Conservation (phyloP, 2,329 filamentous ascomycete species). For the Fusarium piperis region DNA sequence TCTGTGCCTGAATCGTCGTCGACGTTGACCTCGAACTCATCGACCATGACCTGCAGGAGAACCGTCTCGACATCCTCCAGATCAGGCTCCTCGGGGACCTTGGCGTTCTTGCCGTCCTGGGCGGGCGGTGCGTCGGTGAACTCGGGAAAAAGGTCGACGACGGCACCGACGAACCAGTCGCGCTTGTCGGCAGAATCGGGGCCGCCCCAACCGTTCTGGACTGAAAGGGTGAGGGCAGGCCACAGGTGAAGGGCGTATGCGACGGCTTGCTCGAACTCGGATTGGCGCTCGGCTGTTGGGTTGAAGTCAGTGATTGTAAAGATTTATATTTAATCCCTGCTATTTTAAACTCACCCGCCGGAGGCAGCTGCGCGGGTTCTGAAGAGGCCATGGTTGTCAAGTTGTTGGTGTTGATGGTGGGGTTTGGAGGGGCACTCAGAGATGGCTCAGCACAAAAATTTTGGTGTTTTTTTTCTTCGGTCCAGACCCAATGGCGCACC, state of each 20-base stretch:
- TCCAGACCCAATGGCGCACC: constrained; percentile 5
- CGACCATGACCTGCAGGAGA: constrained; percentile 88
- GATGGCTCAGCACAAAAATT: constrained; percentile 40
- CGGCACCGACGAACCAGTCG: constrained; percentile 92
- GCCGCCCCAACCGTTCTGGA: constrained; percentile 89
- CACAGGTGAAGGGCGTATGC: constrained; percentile 87
- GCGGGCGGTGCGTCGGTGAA: constrained; percentile 58
- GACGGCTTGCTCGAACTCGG: constrained; percentile 85
- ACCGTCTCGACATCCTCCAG: constrained; percentile 84
- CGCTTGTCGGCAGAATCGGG: constrained; percentile 85
- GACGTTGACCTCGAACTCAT: constrained; percentile 93
- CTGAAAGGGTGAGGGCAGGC: constrained; percentile 87
- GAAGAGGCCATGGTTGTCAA: constrained; percentile 45
- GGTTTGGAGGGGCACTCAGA: constrained; percentile 45
- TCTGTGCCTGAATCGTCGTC: constrained; percentile 87
- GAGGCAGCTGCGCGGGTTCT: constrained; percentile 44
- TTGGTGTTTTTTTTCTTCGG: constrained; percentile 39
- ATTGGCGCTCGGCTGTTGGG: constrained; percentile 62
- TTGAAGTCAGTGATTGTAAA: constrained; percentile 7
- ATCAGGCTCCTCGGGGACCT: constrained; percentile 66
- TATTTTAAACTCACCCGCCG: constrained; percentile 40
- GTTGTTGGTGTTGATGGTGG: constrained; percentile 32
- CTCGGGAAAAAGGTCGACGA: constrained; percentile 82
- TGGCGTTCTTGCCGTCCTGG: constrained; percentile 32
- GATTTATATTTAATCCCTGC: not conserved